A percentile compares a stretch with the other conserved stretches of the same genome.
These are phyloP conservation scores for Chiua sp. DNA, from an alignment of 1,284 basidiomycete genomes.

Conservation along the genomic window DNA sequence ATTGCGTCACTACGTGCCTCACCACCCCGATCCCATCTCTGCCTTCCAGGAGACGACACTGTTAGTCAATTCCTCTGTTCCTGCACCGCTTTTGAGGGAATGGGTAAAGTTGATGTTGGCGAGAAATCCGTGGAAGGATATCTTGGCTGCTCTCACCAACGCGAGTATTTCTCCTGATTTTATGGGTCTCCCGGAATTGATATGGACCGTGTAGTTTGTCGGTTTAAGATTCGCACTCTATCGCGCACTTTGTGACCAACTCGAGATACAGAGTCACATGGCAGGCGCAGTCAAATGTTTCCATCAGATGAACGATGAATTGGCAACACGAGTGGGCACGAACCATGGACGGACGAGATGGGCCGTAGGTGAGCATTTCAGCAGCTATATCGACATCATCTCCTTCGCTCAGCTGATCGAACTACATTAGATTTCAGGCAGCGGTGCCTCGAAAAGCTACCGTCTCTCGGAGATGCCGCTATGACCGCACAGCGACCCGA, in stretches of 20 bases:
- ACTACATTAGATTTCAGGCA: too few relatives aligned
- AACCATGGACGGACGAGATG: not conserved
- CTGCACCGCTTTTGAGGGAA: not conserved
- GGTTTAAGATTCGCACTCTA: not conserved
- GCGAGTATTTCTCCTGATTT: not conserved
- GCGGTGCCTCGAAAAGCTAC: too few relatives aligned
- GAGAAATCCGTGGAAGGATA: not conserved
- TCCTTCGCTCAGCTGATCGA: too few relatives aligned
- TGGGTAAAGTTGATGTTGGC: not conserved
- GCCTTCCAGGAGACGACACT: too few relatives aligned
- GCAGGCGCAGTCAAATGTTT: not conserved
- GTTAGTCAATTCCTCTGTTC: not conserved
- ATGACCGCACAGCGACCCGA: not conserved
- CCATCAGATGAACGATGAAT: not conserved
- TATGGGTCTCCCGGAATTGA: not conserved
- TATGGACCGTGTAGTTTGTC: not conserved
- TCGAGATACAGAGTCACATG: not conserved
- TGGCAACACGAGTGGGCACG: not conserved
- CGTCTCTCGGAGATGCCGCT: too few relatives aligned
- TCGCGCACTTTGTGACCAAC: not conserved
- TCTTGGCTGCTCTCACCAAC: not conserved
- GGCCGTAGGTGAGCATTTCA: not conserved
- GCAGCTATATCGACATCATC: too few relatives aligned
- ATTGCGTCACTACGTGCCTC: not conserved
- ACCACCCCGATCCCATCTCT: not conserved